phyloP scores from a whole-genome alignment of 805 yeast genomes.

The Lachancea kluyveri region DNA sequence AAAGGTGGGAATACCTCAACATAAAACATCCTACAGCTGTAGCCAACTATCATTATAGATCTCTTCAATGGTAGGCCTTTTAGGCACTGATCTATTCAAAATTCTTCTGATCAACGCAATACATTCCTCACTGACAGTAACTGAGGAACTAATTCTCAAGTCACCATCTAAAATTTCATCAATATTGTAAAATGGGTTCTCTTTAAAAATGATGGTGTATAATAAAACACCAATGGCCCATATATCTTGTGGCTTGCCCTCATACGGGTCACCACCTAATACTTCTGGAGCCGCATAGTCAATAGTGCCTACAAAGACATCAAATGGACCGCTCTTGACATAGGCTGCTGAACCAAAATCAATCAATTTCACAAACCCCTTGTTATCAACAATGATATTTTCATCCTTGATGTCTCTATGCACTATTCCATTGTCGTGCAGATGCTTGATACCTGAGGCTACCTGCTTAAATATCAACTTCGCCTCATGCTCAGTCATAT shows the following conservation, averaged over 20 bases:
- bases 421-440: slow-evolving; percentile 81
- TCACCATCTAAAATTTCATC: slow-evolving; percentile 95
- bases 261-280: slow-evolving; percentile 78
- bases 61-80: slow-evolving; percentile 70
- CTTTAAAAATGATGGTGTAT: slow-evolving; percentile 86
- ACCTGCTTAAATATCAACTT: slow-evolving; percentile 73
- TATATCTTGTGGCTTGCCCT: slow-evolving; percentile 90
- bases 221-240: slow-evolving; percentile 94
- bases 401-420: slow-evolving; percentile 96
- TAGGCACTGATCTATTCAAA: slow-evolving; percentile 56
- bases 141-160: slow-evolving; percentile 41
- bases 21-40: slow-evolving; percentile 13
- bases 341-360: slow-evolving; percentile 97
- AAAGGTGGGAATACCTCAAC: too few relatives aligned
- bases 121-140: slow-evolving; percentile 49
- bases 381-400: slow-evolving; percentile 79
- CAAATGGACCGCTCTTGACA: slow-evolving; percentile 86
- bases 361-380: slow-evolving; percentile 75
- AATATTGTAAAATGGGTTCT: slow-evolving; percentile 91
- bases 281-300: slow-evolving; percentile 99
- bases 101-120: slow-evolving; percentile 56
- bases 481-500: slow-evolving; percentile 76
- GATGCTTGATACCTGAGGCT: slow-evolving; percentile 69
- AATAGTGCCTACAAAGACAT: slow-evolving; percentile 94
- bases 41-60: slow-evolving; percentile 72